Evolutionary conservation across 805 yeast species (phyloP).

Genomic region (Wickerhamiella brachini): DNA sequence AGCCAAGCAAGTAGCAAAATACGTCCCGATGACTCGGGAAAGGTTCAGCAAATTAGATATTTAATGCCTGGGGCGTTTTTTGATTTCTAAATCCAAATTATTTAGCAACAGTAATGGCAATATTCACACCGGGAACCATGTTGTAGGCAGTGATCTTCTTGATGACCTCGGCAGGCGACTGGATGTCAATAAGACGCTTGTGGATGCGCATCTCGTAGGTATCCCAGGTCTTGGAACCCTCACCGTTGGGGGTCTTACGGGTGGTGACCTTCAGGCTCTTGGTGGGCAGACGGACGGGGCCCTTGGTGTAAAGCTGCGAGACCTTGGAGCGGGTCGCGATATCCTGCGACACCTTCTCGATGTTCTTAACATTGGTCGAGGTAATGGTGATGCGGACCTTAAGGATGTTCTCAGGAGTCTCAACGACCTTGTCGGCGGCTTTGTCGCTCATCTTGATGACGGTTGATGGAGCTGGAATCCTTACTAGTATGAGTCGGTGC

Average conservation of each 20-base stretch:
- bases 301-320: constrained; percentile 74
- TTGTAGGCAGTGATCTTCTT: constrained; percentile 95
- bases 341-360: constrained; percentile 89
- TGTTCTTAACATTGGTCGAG: constrained; percentile 96
- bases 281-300: constrained; percentile 99
- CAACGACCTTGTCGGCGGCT: constrained; percentile 57
- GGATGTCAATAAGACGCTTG: constrained; percentile 98
- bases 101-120: constrained; percentile 31
- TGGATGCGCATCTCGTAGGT: constrained; percentile 99
- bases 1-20: too few species aligned
- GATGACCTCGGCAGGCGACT: constrained; percentile 87
- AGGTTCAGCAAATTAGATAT: not conserved
- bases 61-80: constrained; percentile 1
- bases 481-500: not conserved
- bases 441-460: constrained; percentile 28
- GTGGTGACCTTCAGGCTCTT: constrained; percentile 95
- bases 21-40: too few species aligned
- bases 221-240: constrained; percentile 99
- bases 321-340: constrained; percentile 77
- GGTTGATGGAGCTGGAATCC: not conserved
- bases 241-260: constrained; percentile 99
- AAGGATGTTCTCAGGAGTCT: constrained; percentile 72
- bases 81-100: constrained; percentile 10
- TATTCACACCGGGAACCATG: constrained; percentile 99
- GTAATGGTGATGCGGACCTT: constrained; percentile 98